Evolutionary conservation across 2,329 filamentous ascomycete species (phyloP).

Genomic region (Diaporthe longicolla): DNA sequence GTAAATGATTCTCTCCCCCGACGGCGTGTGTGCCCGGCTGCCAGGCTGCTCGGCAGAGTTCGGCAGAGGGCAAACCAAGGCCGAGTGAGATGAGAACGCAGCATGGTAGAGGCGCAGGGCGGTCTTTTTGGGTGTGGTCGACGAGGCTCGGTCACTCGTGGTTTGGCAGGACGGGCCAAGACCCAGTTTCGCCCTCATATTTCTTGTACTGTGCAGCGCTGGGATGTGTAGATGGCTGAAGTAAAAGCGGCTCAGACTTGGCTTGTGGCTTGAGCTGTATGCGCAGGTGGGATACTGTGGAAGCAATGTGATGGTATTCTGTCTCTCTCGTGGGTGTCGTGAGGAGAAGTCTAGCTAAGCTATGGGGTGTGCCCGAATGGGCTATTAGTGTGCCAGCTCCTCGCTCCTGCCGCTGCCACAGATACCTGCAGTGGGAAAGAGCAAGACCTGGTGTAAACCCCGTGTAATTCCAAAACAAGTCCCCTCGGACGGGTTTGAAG

Average conservation of each 20-base stretch:
- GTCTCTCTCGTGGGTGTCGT: too few relatives aligned
- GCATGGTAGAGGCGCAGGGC: not conserved
- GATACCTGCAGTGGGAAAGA: not conserved
- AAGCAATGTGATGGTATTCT: too few relatives aligned
- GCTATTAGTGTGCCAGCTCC: too few relatives aligned
- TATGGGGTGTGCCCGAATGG: too few relatives aligned
- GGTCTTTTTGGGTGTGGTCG: not conserved
- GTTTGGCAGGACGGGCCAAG: not conserved
- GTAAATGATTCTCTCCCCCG: not conserved
- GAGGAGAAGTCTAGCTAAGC: too few relatives aligned
- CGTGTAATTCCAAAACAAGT: conserved; percentile 4
- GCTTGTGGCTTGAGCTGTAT: not conserved
- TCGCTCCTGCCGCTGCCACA: too few relatives aligned
- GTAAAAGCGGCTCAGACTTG: not conserved
- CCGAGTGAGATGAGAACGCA: not conserved
- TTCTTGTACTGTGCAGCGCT: not conserved
- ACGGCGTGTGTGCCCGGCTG: not conserved
- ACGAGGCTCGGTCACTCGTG: not conserved
- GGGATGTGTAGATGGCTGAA: not conserved
- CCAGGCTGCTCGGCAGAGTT: not conserved
- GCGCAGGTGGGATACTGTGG: too few relatives aligned
- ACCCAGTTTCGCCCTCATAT: not conserved
- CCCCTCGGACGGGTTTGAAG: not conserved
- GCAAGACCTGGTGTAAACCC: not conserved
- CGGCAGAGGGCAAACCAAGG: not conserved